phyloP scores from a whole-genome alignment of 306 rosid genomes.

The Phaseolus lunatus region DNA sequence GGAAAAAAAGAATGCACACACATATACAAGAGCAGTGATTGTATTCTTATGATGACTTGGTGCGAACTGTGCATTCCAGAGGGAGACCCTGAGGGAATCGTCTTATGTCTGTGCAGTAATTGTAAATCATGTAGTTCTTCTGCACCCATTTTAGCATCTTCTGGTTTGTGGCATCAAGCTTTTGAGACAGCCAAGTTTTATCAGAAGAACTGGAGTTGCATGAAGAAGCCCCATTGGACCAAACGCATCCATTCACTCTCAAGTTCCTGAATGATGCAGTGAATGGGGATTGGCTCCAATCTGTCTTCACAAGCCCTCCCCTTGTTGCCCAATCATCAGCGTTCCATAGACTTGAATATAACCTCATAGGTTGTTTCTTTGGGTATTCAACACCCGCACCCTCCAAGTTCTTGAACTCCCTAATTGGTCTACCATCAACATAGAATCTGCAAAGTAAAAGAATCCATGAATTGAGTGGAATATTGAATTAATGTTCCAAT shows the following conservation, averaged over 20 bases:
- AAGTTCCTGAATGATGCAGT: slow-evolving; percentile 63
- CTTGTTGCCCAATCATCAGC: slow-evolving; percentile 85
- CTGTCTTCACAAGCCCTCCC: slow-evolving; percentile 78
- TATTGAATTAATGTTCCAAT: neutral
- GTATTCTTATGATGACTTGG: slow-evolving; percentile 29
- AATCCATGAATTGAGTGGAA: neutral
- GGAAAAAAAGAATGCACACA: neutral
- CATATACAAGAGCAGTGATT: neutral
- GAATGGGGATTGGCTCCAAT: slow-evolving; percentile 75
- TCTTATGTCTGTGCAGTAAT: slow-evolving; percentile 64
- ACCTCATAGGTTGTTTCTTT: slow-evolving; percentile 61
- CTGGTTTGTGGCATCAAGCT: slow-evolving; percentile 54
- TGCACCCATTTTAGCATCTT: slow-evolving; percentile 67
- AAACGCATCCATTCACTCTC: slow-evolving; percentile 62
- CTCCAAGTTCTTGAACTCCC: slow-evolving; percentile 74
- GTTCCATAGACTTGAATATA: slow-evolving; percentile 72
- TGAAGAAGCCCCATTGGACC: slow-evolving; percentile 57
- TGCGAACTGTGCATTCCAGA: slow-evolving; percentile 56
- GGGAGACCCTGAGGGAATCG: slow-evolving; percentile 78
- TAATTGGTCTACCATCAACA: slow-evolving; percentile 76
- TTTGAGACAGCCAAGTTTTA: slow-evolving; percentile 54
- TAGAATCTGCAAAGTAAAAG: slow-evolving; percentile 47
- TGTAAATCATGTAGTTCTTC: slow-evolving; percentile 70
- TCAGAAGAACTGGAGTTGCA: slow-evolving; percentile 49
- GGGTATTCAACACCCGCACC: slow-evolving; percentile 63